Evolutionary conservation across 371 early-diverging fungal genomes (phyloP).

Genomic region (Actinomucor elegans): DNA sequence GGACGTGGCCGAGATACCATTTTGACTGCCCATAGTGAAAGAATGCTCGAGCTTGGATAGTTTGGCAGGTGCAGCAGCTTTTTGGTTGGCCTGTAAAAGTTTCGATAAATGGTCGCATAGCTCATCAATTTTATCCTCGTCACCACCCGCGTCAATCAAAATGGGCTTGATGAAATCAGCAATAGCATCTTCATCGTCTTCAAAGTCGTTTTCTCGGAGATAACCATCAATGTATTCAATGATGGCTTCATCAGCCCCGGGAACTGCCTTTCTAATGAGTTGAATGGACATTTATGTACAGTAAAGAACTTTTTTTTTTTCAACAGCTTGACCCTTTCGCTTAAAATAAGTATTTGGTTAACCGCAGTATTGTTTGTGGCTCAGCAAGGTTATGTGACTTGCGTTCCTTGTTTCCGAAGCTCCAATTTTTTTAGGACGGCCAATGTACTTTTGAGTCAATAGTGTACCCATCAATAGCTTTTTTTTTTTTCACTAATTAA

Average conservation of each 20-base stretch:
- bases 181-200: conserved; percentile 76
- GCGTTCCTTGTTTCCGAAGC: background rate
- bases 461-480: no score
- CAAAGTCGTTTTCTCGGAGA: conserved; percentile 70
- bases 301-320: no score
- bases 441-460: no score
- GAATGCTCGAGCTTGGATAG: conserved; percentile 56
- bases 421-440: background rate
- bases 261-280: conserved; percentile 65
- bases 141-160: conserved; percentile 75
- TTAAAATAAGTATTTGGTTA: background rate
- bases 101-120: conserved; percentile 64
- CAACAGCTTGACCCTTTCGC: no score
- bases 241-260: conserved; percentile 76
- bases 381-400: conserved; percentile 15
- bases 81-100: conserved; percentile 48
- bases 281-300: conserved; percentile 30
- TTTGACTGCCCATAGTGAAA: conserved; percentile 58
- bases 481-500: background rate
- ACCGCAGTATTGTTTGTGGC: conserved; percentile 7
- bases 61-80: conserved; percentile 22
- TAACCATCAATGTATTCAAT: conserved; percentile 83
- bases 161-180: conserved; percentile 86
- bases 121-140: conserved; percentile 57
- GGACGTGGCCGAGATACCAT: conserved; percentile 57